A percentile compares a stretch with the other conserved stretches of the same genome.
phyloP scores from a whole-genome alignment of 345 rosid species.

The Melaleuca quinquenervia region DNA sequence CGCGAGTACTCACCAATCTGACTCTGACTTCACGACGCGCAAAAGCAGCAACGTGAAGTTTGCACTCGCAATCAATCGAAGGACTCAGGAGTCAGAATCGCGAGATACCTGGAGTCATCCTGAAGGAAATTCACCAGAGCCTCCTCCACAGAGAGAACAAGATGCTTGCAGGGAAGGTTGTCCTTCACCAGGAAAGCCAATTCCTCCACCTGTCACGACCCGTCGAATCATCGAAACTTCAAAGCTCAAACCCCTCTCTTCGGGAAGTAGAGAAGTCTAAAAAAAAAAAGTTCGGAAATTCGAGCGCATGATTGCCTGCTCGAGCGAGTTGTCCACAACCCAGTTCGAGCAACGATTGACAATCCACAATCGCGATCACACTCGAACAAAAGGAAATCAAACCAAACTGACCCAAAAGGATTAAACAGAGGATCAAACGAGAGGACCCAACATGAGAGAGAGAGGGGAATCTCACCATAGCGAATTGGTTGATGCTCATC shows the following conservation, averaged over 20 bases:
- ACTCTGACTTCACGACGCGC: neutral
- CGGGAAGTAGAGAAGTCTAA: neutral
- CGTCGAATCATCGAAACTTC: neutral
- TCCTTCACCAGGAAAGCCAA: slow-evolving; percentile 57
- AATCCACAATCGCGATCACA: neutral
- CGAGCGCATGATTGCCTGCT: neutral
- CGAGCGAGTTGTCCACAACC: neutral
- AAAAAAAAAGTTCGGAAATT: neutral
- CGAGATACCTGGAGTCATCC: slow-evolving; percentile 21
- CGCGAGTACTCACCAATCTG: neutral
- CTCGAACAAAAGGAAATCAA: neutral
- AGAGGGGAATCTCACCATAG: slow-evolving; percentile 15
- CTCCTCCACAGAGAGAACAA: slow-evolving; percentile 58
- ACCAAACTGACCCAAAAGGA: neutral
- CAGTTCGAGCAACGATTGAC: neutral
- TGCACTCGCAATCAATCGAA: neutral
- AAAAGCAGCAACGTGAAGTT: neutral
- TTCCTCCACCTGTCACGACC: slow-evolving; percentile 41
- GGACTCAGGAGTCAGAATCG: neutral
- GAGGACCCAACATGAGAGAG: neutral
- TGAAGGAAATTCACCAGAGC: slow-evolving; percentile 38
- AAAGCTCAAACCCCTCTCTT: neutral
- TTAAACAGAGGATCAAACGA: neutral
- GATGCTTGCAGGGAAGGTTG: slow-evolving; percentile 52
- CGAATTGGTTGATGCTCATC: slow-evolving; percentile 34